Base-by-base conservation (phyloP, 2,329 filamentous ascomycete species). In the Pseudocercospora musae region DNA sequence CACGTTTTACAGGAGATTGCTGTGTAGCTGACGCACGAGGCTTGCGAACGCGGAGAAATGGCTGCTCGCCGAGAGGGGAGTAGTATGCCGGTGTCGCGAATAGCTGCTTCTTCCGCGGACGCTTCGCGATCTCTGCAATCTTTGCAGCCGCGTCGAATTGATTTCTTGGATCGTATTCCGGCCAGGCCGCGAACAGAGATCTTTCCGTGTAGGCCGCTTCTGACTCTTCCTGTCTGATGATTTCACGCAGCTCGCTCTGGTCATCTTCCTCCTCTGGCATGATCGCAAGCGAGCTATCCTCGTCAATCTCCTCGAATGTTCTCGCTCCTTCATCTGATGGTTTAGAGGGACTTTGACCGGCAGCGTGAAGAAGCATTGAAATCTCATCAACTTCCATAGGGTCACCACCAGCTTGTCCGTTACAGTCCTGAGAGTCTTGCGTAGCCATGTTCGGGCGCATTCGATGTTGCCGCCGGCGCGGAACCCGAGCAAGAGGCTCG, bases 71-170 rank as follows among this genome's bases (percentile, higher is more conserved):
- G 10, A 62, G 25, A 4, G 60, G 49, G 8, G 66, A 60, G 13
- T 57, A 42, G 3, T 40, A 48, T 10, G 63, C 52, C 9, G 65
- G 55, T 48, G 68, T 70, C 29, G 68, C 67, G 37, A 73, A 71
- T 23, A 70, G 59, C 27, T 71, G 65, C 62, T 79, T 80, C 33
- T 76, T 71, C 1, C 71, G 73, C 3, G 75, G 75, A 1, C 78
- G 71, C 13, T 62, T 57, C 27, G 63, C 64, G 61, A 75, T 84
- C 76, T 85, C 87, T 73, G 84, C 85, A 60, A 87, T 80, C 76
- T 84, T 86, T 60, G 76, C 79, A 6, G 81, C 79, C n/a, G 81
- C 80, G 37, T 80, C 80, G 49, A 68, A 58, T 4, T 53, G 29
- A 40, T 59, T 62, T 10, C 60, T 52, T 2, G 62, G 66, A 25